Conservation (phyloP, 139 green algal species). For the Chlamydomonas schloesseri region DNA sequence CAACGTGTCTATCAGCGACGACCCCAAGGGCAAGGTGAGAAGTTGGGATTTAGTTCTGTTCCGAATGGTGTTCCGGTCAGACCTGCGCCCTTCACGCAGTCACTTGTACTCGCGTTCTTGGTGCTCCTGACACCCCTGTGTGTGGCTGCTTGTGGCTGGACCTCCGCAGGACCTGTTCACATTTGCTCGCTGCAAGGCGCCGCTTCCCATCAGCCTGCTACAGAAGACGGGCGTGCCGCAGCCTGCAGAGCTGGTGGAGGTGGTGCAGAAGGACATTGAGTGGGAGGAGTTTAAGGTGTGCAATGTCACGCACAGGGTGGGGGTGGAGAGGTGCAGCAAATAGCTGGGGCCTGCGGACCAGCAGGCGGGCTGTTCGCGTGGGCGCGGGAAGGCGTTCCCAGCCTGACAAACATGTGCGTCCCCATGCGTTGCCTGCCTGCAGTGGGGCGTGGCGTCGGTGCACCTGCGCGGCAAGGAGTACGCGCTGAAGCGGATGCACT, state of each 20-base stretch:
- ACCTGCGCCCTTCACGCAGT: too few relatives aligned
- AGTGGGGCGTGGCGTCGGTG: slow-evolving; percentile 75
- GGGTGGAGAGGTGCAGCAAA: too few relatives aligned
- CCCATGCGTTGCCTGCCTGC: neutral
- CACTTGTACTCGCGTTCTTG: too few relatives aligned
- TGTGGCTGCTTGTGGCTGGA: too few relatives aligned
- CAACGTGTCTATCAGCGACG: slow-evolving; percentile 41
- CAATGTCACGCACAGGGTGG: too few relatives aligned
- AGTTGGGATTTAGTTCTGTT: too few relatives aligned
- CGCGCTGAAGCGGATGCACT: slow-evolving; percentile 78
- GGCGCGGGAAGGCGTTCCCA: too few relatives aligned
- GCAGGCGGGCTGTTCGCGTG: too few relatives aligned
- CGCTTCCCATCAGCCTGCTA: slow-evolving; percentile 67
- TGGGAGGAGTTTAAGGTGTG: slow-evolving; percentile 87
- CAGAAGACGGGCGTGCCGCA: slow-evolving; percentile 74
- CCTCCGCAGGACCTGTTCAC: slow-evolving; percentile 64
- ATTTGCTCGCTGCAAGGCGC: slow-evolving; percentile 66
- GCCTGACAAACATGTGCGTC: too few relatives aligned
- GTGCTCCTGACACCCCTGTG: too few relatives aligned
- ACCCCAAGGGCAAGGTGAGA: slow-evolving; percentile 42
- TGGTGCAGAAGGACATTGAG: slow-evolving; percentile 68
- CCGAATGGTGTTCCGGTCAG: too few relatives aligned
- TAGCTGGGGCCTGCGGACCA: too few relatives aligned
- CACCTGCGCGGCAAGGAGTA: slow-evolving; percentile 69
- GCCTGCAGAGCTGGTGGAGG: slow-evolving; percentile 62